Evolutionary conservation across 768 basidiomycete genomes (phyloP).

Genomic region (Russula emetica): DNA sequence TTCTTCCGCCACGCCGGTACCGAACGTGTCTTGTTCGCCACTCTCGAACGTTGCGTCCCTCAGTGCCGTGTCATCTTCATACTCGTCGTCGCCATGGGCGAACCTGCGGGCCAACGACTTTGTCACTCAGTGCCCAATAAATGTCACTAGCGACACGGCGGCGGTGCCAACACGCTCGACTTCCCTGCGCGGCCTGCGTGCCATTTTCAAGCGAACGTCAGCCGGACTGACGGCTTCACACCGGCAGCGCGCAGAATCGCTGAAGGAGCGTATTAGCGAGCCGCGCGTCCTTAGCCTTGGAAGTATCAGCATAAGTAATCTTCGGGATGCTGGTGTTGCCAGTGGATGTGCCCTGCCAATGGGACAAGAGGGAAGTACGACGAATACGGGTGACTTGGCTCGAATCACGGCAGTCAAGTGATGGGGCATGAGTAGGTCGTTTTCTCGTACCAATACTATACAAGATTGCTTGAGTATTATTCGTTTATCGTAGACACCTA

Average conservation of each 20-base stretch:
- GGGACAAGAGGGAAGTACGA: not conserved
- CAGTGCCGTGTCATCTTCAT: not conserved
- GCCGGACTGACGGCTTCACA: constrained; percentile 4
- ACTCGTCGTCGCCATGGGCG: constrained; percentile 3
- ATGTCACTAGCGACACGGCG: not conserved
- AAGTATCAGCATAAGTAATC: constrained; percentile 14
- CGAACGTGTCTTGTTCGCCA: constrained; percentile 3
- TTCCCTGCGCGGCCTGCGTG: constrained; percentile 16
- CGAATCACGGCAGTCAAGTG: not conserved
- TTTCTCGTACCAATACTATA: not conserved
- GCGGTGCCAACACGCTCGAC: constrained; percentile 3
- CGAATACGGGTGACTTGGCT: not conserved
- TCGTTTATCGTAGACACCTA: not conserved
- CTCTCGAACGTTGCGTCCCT: not conserved
- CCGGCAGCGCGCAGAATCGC: constrained; percentile 19
- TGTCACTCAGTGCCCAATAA: not conserved
- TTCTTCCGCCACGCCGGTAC: not conserved
- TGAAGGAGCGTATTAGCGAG: constrained; percentile 19
- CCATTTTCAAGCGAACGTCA: constrained; percentile 24
- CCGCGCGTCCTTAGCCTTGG: constrained; percentile 20
- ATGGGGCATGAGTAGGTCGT: not conserved
- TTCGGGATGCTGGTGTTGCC: constrained; percentile 8
- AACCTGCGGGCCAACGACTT: not conserved
- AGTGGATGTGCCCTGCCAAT: not conserved
- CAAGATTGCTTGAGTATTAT: constrained; percentile 1